Percentiles rank a stretch among this genome's conserved stretches.
Evolutionary conservation across 495 filamentous ascomycete species (phyloP).

Genomic region (Trichocladium uniseriatum): DNA sequence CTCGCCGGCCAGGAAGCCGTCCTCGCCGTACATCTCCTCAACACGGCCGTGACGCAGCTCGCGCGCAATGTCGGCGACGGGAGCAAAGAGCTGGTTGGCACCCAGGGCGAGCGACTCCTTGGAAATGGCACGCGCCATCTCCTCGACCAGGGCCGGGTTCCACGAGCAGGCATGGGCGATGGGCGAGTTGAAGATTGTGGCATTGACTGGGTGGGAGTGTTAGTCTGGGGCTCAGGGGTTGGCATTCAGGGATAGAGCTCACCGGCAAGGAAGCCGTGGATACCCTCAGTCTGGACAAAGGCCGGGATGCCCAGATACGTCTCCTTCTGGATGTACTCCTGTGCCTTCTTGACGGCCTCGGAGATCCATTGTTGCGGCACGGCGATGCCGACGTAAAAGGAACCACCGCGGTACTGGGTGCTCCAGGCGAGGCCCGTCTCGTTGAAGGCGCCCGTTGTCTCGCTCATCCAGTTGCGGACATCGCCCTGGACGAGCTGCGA

Average conservation of each 20-base stretch:
- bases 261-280: constrained; percentile 52
- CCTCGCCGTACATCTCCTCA: constrained; percentile 61
- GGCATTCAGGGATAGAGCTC: not conserved
- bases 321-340: constrained; percentile 55
- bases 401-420: constrained; percentile 52
- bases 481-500: constrained; percentile 61
- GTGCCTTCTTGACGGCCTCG: constrained; percentile 48
- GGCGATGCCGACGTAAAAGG: constrained; percentile 54
- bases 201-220: constrained; percentile 52
- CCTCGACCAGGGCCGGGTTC: constrained; percentile 47
- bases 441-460: constrained; percentile 50
- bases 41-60: constrained; percentile 61
- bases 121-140: constrained; percentile 54
- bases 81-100: constrained; percentile 60
- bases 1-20: constrained; percentile 48
- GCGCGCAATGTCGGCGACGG: constrained; percentile 56
- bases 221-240: too few relatives aligned
- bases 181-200: constrained; percentile 66
- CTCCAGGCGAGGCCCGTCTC: constrained; percentile 53
- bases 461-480: constrained; percentile 61
- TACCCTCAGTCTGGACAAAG: constrained; percentile 60
- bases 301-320: constrained; percentile 60
- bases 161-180: constrained; percentile 61
- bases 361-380: constrained; percentile 53
- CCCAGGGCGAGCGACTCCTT: constrained; percentile 54